Conservation (phyloP, 106 monocot genomes). For the Amphibolis antarctica region DNA sequence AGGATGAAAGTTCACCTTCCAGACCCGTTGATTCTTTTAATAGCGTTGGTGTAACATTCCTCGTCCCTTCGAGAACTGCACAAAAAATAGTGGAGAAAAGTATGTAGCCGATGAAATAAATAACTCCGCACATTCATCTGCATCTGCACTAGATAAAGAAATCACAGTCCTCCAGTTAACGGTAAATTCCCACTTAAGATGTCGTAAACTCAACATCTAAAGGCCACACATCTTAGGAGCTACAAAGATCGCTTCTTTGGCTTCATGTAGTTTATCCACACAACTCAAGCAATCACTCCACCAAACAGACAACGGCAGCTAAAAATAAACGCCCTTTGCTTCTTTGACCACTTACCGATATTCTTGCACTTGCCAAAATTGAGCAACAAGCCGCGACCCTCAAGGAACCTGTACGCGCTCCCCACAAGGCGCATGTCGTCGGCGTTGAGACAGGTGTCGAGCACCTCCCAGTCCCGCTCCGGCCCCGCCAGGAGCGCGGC, state of each 20-base stretch:
- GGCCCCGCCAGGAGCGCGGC: conserved; percentile 19
- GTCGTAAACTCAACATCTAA: not conserved
- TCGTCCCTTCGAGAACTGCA: conserved; percentile 81
- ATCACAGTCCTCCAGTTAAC: not conserved
- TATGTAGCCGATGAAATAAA: not conserved
- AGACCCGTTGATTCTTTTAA: conserved; percentile 85
- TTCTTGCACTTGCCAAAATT: conserved; percentile 69
- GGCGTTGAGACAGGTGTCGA: conserved; percentile 85
- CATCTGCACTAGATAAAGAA: not conserved
- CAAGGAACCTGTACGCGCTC: conserved; percentile 57
- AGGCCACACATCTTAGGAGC: not conserved
- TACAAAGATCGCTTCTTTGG: too few relatives aligned
- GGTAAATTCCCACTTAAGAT: not conserved
- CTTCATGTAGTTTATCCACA: too few relatives aligned
- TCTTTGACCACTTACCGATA: conserved; percentile 39
- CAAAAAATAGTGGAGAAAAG: conserved; percentile 5
- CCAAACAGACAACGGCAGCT: not conserved
- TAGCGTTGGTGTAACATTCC: conserved; percentile 74
- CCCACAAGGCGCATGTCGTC: conserved; percentile 94
- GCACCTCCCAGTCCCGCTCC: conserved; percentile 92
- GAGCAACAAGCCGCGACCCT: conserved; percentile 54
- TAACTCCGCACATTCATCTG: not conserved
- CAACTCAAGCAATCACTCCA: too few relatives aligned
- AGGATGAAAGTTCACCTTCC: conserved; percentile 46
- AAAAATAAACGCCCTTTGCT: not conserved